A percentile compares a stretch with the other conserved stretches of the same genome.
These are phyloP conservation scores for Cicer chorassanicum DNA, from an alignment of 306 rosid genomes.

Conservation along the genomic window DNA sequence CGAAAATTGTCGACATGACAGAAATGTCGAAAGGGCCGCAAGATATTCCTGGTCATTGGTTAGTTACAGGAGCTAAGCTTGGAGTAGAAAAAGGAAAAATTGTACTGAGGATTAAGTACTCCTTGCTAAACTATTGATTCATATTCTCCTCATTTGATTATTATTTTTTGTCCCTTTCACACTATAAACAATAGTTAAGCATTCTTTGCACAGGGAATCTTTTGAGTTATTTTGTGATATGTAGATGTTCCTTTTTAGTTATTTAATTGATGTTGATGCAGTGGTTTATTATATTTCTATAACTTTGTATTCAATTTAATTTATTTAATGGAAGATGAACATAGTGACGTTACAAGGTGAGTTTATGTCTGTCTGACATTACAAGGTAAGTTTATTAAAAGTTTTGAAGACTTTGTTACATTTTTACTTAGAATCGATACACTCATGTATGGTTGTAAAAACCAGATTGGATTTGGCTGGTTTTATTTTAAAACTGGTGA, in stretches of 20 bases:
- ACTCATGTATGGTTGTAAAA: background rate
- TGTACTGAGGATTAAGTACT: slow-evolving; percentile 82
- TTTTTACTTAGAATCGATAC: background rate
- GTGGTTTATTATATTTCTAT: slow-evolving; percentile 50
- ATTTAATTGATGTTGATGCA: slow-evolving; percentile 49
- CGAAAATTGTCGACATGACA: slow-evolving; percentile 82
- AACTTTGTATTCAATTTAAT: slow-evolving; percentile 47
- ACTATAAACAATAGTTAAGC: slow-evolving; percentile 68
- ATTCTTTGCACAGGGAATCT: slow-evolving; percentile 87
- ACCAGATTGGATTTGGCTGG: background rate
- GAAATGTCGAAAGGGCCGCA: slow-evolving; percentile 98
- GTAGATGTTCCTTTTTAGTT: slow-evolving; percentile 55
- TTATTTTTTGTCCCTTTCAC: slow-evolving; percentile 44
- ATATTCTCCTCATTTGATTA: slow-evolving; percentile 29
- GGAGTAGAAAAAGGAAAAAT: slow-evolving; percentile 97
- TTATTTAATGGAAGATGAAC: slow-evolving; percentile 35
- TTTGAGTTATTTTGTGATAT: slow-evolving; percentile 53
- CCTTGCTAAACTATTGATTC: slow-evolving; percentile 85
- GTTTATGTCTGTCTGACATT: background rate
- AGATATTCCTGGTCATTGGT: slow-evolving; percentile 98
- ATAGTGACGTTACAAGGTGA: background rate
- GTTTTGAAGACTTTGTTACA: background rate
- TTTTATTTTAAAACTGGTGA: background rate
- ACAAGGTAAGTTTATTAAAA: background rate
- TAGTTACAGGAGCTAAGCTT: slow-evolving; percentile 98